These are phyloP conservation scores for Myxozyma kluyveri DNA, from an alignment of 805 yeast genomes.

Conservation along the genomic window DNA sequence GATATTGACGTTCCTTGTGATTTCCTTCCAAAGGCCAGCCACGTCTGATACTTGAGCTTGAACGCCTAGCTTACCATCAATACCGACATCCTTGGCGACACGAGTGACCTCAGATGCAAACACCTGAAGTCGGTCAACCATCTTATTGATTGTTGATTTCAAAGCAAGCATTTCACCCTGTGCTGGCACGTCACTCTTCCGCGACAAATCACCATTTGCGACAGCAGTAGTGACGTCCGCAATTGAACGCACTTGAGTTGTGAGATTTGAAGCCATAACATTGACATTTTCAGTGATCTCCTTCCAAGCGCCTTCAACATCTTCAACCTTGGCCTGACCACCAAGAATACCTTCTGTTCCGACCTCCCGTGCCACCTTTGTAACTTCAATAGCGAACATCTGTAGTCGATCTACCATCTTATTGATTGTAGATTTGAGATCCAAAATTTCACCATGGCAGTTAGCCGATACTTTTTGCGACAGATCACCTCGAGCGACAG, in stretches of 20 bases:
- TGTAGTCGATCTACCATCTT: constrained; percentile 84
- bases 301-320: constrained; percentile 85
- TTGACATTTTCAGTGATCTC: constrained; percentile 79
- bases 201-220: constrained; percentile 83
- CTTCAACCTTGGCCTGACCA: constrained; percentile 79
- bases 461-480: constrained; percentile 82
- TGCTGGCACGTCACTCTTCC: constrained; percentile 83
- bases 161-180: constrained; percentile 86
- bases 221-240: constrained; percentile 91
- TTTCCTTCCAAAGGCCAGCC: constrained; percentile 89
- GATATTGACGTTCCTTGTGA: constrained; percentile 85
- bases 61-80: constrained; percentile 87
- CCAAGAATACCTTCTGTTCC: constrained; percentile 88
- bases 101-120: constrained; percentile 86
- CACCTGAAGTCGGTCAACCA: constrained; percentile 87
- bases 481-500: constrained; percentile 80
- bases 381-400: constrained; percentile 79
- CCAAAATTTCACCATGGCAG: constrained; percentile 76
- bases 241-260: constrained; percentile 83
- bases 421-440: constrained; percentile 78
- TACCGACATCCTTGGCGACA: constrained; percentile 91
- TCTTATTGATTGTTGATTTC: constrained; percentile 81
- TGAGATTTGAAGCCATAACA: constrained; percentile 81
- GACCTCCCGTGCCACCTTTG: constrained; percentile 80
- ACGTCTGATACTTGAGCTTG: constrained; percentile 90